phyloP scores from a whole-genome alignment of 495 filamentous ascomycete species.

The Hypoxylon perforatum region DNA sequence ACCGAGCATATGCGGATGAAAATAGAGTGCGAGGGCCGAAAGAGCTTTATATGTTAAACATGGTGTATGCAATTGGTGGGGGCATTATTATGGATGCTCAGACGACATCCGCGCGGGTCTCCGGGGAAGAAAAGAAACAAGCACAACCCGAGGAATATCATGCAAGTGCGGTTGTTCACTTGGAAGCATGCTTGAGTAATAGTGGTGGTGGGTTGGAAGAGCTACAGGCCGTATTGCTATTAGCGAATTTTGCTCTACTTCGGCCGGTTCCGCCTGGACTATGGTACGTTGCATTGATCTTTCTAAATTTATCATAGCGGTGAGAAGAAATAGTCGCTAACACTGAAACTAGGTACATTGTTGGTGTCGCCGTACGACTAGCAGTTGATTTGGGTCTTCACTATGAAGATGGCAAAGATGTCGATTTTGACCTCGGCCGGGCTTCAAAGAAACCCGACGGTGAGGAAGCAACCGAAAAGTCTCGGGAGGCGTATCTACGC shows the following conservation, averaged over 20 bases:
- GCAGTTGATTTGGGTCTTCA: constrained; percentile 93
- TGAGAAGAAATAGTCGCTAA: constrained; percentile 17
- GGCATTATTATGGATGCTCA: constrained; percentile 84
- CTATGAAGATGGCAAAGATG: constrained; percentile 85
- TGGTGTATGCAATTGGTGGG: constrained; percentile 96
- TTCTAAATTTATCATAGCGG: not conserved
- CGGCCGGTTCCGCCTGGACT: constrained; percentile 91
- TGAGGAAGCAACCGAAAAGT: constrained; percentile 43
- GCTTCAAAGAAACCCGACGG: constrained; percentile 16
- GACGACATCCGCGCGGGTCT: constrained; percentile 36
- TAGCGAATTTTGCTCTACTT: constrained; percentile 91
- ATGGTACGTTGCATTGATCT: constrained; percentile 62
- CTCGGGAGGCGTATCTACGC: constrained; percentile 44
- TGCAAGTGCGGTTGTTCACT: constrained; percentile 88
- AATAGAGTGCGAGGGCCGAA: constrained; percentile 77
- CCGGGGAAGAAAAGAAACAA: constrained; percentile 66
- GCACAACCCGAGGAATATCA: constrained; percentile 95
- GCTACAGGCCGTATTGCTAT: constrained; percentile 87
- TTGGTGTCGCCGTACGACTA: constrained; percentile 88
- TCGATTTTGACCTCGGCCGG: constrained; percentile 58
- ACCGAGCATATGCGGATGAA: constrained; percentile 77
- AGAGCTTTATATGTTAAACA: constrained; percentile 92
- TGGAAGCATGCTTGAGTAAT: constrained; percentile 85
- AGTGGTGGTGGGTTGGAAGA: constrained; percentile 87
- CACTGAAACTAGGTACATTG: constrained; percentile 73